Percentiles rank a stretch among this genome's conserved stretches.
Conservation (phyloP, 768 basidiomycete genomes). For the Podaxis pistillaris region DNA sequence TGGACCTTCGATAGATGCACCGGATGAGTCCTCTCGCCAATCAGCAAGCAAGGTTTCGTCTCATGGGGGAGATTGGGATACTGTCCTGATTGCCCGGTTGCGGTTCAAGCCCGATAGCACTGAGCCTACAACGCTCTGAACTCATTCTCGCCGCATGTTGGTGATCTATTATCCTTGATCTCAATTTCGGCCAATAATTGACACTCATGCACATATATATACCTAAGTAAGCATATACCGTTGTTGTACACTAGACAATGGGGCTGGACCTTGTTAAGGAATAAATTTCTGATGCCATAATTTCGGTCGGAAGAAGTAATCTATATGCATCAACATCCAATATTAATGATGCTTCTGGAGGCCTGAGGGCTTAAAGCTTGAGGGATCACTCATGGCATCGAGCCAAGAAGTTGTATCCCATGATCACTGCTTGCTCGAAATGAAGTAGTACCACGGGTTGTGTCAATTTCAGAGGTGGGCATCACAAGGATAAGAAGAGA, state of each 20-base stretch:
- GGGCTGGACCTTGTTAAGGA: not conserved
- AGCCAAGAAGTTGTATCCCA: too few relatives aligned
- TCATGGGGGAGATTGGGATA: slow-evolving; percentile 44
- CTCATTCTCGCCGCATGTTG: not conserved
- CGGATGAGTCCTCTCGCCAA: slow-evolving; percentile 21
- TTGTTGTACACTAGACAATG: not conserved
- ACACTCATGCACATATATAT: not conserved
- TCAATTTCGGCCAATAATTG: not conserved
- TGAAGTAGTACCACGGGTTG: too few relatives aligned
- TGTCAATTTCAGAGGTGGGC: too few relatives aligned
- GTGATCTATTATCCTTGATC: not conserved
- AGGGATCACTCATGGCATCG: too few relatives aligned
- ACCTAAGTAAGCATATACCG: not conserved
- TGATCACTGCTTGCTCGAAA: too few relatives aligned
- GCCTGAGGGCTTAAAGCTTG: too few relatives aligned
- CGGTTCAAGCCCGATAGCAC: slow-evolving; percentile 61
- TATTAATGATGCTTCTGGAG: too few relatives aligned
- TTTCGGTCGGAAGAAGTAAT: not conserved
- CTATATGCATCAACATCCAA: too few relatives aligned
- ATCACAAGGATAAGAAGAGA: too few relatives aligned
- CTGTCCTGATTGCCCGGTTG: slow-evolving; percentile 61
- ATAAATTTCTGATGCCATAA: not conserved
- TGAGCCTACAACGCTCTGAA: slow-evolving; percentile 45
- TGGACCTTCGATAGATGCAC: slow-evolving; percentile 10
- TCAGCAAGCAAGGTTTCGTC: slow-evolving; percentile 30